Conservation (phyloP, 106 monocot genomes). For the Dendrobium huoshanense region DNA sequence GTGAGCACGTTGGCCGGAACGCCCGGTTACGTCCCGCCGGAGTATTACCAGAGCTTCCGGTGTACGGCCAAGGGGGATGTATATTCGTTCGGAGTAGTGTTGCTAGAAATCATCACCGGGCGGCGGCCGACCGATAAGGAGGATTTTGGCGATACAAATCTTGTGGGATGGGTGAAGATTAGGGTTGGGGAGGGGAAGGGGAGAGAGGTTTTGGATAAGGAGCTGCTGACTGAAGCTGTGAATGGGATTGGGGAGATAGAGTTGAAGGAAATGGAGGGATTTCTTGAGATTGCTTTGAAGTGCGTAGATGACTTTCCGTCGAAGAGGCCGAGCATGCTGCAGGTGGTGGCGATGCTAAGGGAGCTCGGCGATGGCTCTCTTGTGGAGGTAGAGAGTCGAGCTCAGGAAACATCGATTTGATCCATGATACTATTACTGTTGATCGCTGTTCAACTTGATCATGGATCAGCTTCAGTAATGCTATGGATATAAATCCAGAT, state of each 20-base stretch:
- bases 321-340: conserved; percentile 71
- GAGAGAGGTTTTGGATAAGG: conserved; percentile 55
- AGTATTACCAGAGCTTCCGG: conserved; percentile 86
- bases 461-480: background rate
- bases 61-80: conserved; percentile 75
- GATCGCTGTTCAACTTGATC: background rate
- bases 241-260: conserved; percentile 6
- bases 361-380: conserved; percentile 24
- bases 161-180: conserved; percentile 78
- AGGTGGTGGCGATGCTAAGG: conserved; percentile 61
- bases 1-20: conserved; percentile 81
- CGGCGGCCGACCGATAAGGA: conserved; percentile 68
- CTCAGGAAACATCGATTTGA: background rate
- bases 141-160: conserved; percentile 73
- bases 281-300: conserved; percentile 48
- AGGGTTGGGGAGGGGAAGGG: conserved; percentile 37
- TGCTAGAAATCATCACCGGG: conserved; percentile 69
- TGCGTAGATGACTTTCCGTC: conserved; percentile 81
- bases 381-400: background rate
- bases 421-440: background rate
- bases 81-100: conserved; percentile 75
- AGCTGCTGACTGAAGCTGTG: conserved; percentile 7
- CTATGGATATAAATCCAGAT: background rate
- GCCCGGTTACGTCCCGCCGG: conserved; percentile 77
- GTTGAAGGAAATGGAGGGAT: conserved; percentile 48